Evolutionary conservation across 106 monocot species (phyloP).

Genomic region (Triglochin maritima): DNA sequence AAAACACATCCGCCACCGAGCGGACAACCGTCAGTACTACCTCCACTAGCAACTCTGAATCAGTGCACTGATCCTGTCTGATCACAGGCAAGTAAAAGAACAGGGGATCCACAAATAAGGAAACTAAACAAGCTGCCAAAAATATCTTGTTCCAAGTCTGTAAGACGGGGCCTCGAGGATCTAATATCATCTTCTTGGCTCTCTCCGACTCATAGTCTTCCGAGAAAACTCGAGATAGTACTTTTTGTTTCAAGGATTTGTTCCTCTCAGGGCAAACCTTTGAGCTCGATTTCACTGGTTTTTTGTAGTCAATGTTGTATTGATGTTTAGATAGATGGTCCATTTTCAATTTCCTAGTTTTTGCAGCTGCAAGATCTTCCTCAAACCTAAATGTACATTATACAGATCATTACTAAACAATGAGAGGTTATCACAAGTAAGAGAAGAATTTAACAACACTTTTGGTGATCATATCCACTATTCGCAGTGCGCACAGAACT

Average conservation of each 20-base stretch:
- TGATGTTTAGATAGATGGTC: too few species aligned
- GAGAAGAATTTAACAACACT: too few species aligned
- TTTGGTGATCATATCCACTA: too few species aligned
- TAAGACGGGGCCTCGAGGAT: constrained; percentile 47
- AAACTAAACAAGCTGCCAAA: constrained; percentile 38
- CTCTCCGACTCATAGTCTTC: constrained; percentile 52
- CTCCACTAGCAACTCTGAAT: constrained; percentile 23
- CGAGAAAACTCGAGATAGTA: constrained; percentile 62
- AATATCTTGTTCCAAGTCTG: constrained; percentile 64
- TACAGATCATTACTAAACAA: background rate
- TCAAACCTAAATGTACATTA: background rate
- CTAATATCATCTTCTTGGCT: constrained; percentile 32
- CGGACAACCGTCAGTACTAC: constrained; percentile 42
- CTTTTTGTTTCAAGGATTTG: constrained; percentile 26
- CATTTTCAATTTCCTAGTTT: background rate
- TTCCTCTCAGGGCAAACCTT: constrained; percentile 15
- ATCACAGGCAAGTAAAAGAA: constrained; percentile 64
- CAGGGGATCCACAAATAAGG: constrained; percentile 71
- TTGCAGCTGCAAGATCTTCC: background rate
- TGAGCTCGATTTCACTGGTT: background rate
- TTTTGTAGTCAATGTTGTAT: background rate
- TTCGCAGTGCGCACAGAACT: too few species aligned
- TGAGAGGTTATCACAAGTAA: too few species aligned
- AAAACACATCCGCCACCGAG: constrained; percentile 50
- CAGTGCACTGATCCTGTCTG: constrained; percentile 27